Evolutionary conservation across 345 rosid species (phyloP).

Genomic region (Brassica nigra): DNA sequence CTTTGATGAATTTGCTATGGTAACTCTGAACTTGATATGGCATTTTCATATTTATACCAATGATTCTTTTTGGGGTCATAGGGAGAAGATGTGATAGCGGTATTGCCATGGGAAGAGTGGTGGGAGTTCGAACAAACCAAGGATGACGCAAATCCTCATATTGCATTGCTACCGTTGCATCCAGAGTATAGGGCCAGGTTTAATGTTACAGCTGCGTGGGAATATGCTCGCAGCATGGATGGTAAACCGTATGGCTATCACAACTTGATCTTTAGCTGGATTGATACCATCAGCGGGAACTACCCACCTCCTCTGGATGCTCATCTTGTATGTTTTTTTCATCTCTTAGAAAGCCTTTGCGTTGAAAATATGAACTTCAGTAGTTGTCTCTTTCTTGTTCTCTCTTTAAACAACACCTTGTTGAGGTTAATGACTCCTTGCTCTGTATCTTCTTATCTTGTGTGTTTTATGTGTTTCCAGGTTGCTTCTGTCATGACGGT

Average conservation of each 20-base stretch:
- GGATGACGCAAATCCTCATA: constrained; percentile 91
- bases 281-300: constrained; percentile 79
- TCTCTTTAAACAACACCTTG: not conserved
- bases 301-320: constrained; percentile 98
- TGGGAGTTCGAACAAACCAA: constrained; percentile 93
- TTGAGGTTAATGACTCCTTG: constrained; percentile 7
- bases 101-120: constrained; percentile 98
- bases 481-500: constrained; percentile 97
- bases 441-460: not conserved
- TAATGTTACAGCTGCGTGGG: constrained; percentile 96
- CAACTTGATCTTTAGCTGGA: constrained; percentile 99
- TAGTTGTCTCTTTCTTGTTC: not conserved
- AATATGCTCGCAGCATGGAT: constrained; percentile 85
- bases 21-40: not conserved
- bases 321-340: constrained; percentile 62
- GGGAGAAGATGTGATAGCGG: constrained; percentile 89
- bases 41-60: not conserved
- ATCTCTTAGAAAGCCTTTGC: not conserved
- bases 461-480: constrained; percentile 43
- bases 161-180: constrained; percentile 89
- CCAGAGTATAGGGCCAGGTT: constrained; percentile 84
- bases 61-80: constrained; percentile 26
- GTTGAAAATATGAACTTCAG: not conserved
- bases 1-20: not conserved
- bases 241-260: constrained; percentile 95